phyloP scores from a whole-genome alignment of 202 grass and related monocot species.

The Panicum hallii region DNA sequence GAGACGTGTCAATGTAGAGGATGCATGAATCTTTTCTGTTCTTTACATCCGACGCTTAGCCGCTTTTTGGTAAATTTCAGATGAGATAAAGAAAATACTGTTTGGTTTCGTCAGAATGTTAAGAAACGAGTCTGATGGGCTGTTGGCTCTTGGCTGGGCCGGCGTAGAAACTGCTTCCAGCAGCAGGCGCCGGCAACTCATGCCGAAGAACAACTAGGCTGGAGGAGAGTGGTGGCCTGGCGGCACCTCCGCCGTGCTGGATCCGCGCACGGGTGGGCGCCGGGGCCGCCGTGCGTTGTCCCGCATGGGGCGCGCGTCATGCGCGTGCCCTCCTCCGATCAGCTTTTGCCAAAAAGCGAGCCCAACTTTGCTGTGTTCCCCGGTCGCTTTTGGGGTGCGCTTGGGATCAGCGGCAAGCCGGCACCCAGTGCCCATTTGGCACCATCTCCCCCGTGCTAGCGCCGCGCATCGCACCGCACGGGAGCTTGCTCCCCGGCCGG shows the following conservation, averaged over 20 bases:
- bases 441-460: neutral
- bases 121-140: too few relatives aligned
- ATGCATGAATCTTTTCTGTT: too few relatives aligned
- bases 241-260: neutral
- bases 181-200: too few relatives aligned
- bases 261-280: neutral
- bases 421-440: neutral
- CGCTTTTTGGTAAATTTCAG: too few relatives aligned
- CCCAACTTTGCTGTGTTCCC: neutral
- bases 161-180: too few relatives aligned
- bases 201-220: too few relatives aligned
- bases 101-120: too few relatives aligned
- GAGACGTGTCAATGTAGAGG: too few relatives aligned
- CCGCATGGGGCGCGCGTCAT: neutral
- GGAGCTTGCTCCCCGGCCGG: neutral
- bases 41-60: too few relatives aligned
- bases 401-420: neutral
- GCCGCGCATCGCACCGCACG: constrained; percentile 21
- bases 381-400: neutral
- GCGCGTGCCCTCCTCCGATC: neutral
- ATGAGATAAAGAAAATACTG: too few relatives aligned
- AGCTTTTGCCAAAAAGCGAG: constrained; percentile 41
- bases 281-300: neutral
- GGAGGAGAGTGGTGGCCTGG: neutral
- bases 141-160: too few relatives aligned